Base-by-base conservation (phyloP, 164 flowering plant genomes). In the Santalum album region DNA sequence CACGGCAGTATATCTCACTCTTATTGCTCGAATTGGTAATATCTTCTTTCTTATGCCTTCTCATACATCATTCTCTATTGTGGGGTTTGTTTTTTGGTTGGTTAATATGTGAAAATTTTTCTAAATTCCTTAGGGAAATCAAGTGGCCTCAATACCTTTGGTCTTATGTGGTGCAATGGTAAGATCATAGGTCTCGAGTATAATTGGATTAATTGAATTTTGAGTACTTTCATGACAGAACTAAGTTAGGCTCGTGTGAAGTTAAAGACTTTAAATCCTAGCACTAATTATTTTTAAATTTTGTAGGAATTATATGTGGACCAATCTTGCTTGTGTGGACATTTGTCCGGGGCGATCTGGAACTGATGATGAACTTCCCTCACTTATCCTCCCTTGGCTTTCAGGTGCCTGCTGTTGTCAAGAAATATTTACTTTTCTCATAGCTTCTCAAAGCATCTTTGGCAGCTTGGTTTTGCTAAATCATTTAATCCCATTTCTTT, bases 101-200 rank as follows among this genome's bases (percentile, higher is more conserved):
- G 29, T 46, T 43, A 18, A 40, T 19, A 55, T 14, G 18, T 47
- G 22, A 15, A 46, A 27, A n/a, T 52, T 43, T 40, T 54, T 18
- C 53, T 38, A 29, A n/a, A n/a, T 22, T 20, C 57, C 39, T 45
- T 62, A 81, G 87, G 87, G 43, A 81, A 77, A 65, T 67, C 80
- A 14, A 79, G 79, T 63, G 80, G 82, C 25, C 80, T 79, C 14
- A 81, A 73, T 45, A 79, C 74, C 71, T 79, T 81, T 68, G 87
- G 84, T 18, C 80, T 81, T 3, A 81, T 81, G 87, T 81, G 84
- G 84, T 77, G 80, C 69, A 79, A 79, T 49, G 84, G 84, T 81
- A 57, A 61, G 75, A 45, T 61, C 12, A 24, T 27, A n/a, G 35
- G 20, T 26, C 12, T 16, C 20, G 14, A 34, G 34, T 47, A 25